A percentile compares a stretch with the other conserved stretches of the same genome.
Evolutionary conservation across 768 basidiomycete genomes (phyloP).

Genomic region (Serendipita vermifera): DNA sequence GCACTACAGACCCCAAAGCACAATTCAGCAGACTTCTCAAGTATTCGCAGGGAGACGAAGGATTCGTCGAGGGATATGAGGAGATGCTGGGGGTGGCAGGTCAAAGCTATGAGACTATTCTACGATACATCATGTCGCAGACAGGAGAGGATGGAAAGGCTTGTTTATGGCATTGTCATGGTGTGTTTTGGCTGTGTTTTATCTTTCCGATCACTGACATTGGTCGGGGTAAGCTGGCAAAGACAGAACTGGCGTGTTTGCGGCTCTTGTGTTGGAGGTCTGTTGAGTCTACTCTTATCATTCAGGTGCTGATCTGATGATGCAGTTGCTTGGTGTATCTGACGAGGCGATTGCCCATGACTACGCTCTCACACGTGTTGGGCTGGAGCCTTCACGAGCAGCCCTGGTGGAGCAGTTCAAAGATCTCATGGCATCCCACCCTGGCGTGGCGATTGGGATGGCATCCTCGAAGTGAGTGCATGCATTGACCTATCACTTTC

Average conservation of each 20-base stretch:
- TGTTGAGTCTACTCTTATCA: not conserved
- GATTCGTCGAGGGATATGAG: conserved; percentile 44
- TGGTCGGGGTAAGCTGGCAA: conserved; percentile 45
- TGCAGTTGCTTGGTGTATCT: conserved; percentile 58
- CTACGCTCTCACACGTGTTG: conserved; percentile 65
- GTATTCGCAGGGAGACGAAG: not conserved
- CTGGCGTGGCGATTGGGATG: conserved; percentile 37
- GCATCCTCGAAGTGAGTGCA: not conserved
- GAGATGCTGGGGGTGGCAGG: conserved; percentile 70
- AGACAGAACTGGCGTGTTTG: conserved; percentile 46
- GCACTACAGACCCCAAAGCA: not conserved
- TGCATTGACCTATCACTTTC: not conserved
- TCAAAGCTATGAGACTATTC: conserved; percentile 50
- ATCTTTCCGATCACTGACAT: not conserved
- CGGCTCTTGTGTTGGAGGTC: conserved; percentile 10
- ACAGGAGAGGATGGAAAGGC: conserved; percentile 33
- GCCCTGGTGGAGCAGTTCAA: conserved; percentile 39
- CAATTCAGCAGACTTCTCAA: not conserved
- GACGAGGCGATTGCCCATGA: conserved; percentile 54
- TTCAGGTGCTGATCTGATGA: not conserved
- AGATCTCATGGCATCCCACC: conserved; percentile 18
- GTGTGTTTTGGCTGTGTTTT: conserved; percentile 19
- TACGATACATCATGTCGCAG: conserved; percentile 59
- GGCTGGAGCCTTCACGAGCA: conserved; percentile 64
- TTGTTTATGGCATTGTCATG: conserved; percentile 67